These are phyloP conservation scores for Yamadazyma paraphyllophila DNA, from an alignment of 805 yeast species.

Conservation along the genomic window DNA sequence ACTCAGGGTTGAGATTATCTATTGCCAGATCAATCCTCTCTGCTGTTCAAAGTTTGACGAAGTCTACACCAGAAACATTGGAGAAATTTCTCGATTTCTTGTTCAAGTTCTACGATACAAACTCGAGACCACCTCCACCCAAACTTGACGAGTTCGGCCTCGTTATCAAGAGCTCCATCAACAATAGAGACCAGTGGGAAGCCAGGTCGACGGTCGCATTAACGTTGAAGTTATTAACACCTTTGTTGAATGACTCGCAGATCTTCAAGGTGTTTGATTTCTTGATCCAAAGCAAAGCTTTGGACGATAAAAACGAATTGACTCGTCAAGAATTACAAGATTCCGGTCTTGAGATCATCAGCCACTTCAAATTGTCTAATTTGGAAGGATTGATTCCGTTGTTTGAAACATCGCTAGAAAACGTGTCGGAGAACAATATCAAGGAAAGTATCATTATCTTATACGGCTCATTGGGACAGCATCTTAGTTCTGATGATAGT, in stretches of 20 bases:
- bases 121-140: constrained; percentile 74
- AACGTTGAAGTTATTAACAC: constrained; percentile 56
- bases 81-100: constrained; percentile 38
- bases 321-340: constrained; percentile 84
- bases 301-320: constrained; percentile 69
- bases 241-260: constrained; percentile 37
- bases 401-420: constrained; percentile 67
- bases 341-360: constrained; percentile 78
- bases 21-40: constrained; percentile 68
- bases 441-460: constrained; percentile 80
- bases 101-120: constrained; percentile 54
- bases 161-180: constrained; percentile 57
- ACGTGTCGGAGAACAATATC: constrained; percentile 56
- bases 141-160: constrained; percentile 78
- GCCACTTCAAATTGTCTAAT: constrained; percentile 57
- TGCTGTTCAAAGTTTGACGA: constrained; percentile 36
- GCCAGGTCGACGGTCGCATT: constrained; percentile 79
- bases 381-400: constrained; percentile 78
- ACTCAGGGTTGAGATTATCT: constrained; percentile 70
- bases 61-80: constrained; percentile 4
- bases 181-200: constrained; percentile 78
- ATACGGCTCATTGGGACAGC: constrained; percentile 89
- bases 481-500: constrained; percentile 63
- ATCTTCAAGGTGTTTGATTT: constrained; percentile 60
- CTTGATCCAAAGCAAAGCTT: constrained; percentile 58